Evolutionary conservation across 116 monocot species (phyloP), one percentile per base, ranked within the genome.

Genomic region (Zostera marina): DNA sequence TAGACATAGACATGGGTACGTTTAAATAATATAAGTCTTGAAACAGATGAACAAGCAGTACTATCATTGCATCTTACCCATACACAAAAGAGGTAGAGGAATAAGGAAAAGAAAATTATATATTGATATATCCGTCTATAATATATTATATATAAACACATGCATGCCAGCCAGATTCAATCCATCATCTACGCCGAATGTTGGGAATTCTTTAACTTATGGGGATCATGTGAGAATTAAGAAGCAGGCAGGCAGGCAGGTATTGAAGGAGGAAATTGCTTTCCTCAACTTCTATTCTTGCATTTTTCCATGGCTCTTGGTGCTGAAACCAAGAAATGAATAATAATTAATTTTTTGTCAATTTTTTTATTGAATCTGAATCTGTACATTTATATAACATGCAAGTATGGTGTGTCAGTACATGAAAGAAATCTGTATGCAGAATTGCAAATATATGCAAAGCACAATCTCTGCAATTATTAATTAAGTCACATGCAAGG

Each of bases 261-360:
- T 5, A 32, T 22, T 9, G 22, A 23, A 13, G 44, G n/a, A 26
- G 26, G 11, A 42, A 11, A 15, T 22, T 47, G 47, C 23, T 48
- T 38, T 4, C 32, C 47, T 85, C 73, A 85, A 68, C 76, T 70
- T 54, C 70, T 75, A 61, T 75, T 85, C 77, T 85, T 85, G 80
- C 92, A 77, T 63, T 88, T 88, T 63, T 88, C 83, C 79, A 79
- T 74, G 39, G 82, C 83, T 67, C 74, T 82, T 65, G 82, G 87
- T 67, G 87, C 87, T 88, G 76, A 44, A 56, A 66, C 7, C 32
- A 41, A 62, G 20, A 32, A 32, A 32, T 3, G 39, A 38, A 32
- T 56, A 32, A 38, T 56, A 8, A 15, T 39, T 56, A 6, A n/a
- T 32, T 56, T 26, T 26, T 14, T 56, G 14, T 8, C 15, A 8